phyloP scores from a whole-genome alignment of 2,329 filamentous ascomycete species.

The Nemania diffusa region DNA sequence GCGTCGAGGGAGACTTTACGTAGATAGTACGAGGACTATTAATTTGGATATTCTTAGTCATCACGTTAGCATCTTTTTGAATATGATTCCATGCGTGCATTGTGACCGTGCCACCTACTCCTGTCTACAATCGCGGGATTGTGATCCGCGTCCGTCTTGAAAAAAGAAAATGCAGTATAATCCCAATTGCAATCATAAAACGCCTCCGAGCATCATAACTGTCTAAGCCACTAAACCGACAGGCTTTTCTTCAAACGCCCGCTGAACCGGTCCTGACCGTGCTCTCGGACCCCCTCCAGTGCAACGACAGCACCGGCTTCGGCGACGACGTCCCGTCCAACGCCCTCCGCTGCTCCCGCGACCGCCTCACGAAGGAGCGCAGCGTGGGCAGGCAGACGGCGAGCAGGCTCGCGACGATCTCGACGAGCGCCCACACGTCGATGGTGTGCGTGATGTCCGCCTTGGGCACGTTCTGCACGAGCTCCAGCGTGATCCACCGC shows the following conservation, averaged over 20 bases:
- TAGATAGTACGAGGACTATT: not conserved
- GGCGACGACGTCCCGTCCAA: conserved; percentile 1
- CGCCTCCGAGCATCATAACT: conserved; percentile 5
- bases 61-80: not conserved
- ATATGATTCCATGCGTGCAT: not conserved
- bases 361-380: conserved; percentile 39
- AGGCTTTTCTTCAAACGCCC: conserved; percentile 1
- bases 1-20: conserved; percentile 4
- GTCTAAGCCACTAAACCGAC: not conserved
- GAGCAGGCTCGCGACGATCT: conserved; percentile 42
- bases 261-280: conserved; percentile 5
- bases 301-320: conserved; percentile 5
- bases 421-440: conserved; percentile 43
- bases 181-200: not conserved
- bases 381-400: conserved; percentile 41
- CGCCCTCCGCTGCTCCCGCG: conserved; percentile 23
- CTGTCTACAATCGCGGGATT: not conserved
- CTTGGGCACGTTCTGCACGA: conserved; percentile 39
- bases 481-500: conserved; percentile 38
- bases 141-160: not conserved
- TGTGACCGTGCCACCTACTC: not conserved
- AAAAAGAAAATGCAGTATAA: no score
- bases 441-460: conserved; percentile 43
- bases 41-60: conserved; percentile 6
- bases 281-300: conserved; percentile 20